Evolutionary conservation across 106 monocot species (phyloP), one percentile per base, ranked within the genome.

Genomic region (Hemerocallis citrina): DNA sequence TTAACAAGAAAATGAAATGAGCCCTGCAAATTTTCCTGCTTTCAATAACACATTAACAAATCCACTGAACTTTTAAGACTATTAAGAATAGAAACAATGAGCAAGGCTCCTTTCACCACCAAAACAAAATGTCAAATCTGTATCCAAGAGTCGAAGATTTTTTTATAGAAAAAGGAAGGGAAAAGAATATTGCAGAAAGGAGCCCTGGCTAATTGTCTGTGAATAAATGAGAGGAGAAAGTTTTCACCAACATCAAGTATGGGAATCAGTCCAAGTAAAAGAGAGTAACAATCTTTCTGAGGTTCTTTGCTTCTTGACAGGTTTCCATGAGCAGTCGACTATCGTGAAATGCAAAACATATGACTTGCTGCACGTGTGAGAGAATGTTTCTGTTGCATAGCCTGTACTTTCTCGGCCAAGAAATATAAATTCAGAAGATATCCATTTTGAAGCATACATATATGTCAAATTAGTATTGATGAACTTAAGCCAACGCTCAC

Each of bases 241-340:
- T 1, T 55, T 5, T 3, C 4, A 13, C 23, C 6, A 38, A 5
- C 11, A 22, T 23, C 6, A 12, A 21, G 10, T 38, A 39, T 55
- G 11, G 17, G 3, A 27, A 46, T 75, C 60, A 98, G 69, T 98
- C 96, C 79, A 98, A 91, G 72, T 98, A 98, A 74, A 98, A 98
- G 27, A 98, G 91, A 31, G 96, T 98, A 16, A 98, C 91, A 56
- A 98, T 98, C 70, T 98, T 98, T 50, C 96, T 71, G 19, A 98
- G 81, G 57, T 79, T 91, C 60, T 88, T 98, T 10, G 96, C 96
- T 77, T 91, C 91, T 66, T 77, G 87, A 66, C 91, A 98, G 19
- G 96, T 98, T 49, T 98, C 96, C 96, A 98, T 91, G 10, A 98
- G 83, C 74, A 98, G 70, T 66, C 57, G 91, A 69, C 96, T 98